Base-by-base conservation (phyloP, 1,284 basidiomycete species). In the Calocybe gambosa region DNA sequence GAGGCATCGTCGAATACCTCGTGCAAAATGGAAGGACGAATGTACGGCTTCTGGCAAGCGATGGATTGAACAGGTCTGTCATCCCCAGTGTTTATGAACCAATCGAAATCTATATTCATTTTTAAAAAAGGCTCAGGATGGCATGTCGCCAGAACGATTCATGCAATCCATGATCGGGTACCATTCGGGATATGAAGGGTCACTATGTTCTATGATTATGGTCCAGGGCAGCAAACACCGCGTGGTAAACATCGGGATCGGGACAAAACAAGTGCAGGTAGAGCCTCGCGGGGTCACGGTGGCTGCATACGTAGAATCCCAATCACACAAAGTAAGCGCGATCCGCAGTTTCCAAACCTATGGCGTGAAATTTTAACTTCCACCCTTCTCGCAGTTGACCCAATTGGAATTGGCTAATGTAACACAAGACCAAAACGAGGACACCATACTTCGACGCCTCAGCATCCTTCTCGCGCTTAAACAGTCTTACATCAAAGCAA, bases 151-250 rank as follows among this genome's bases (percentile, higher is more conserved):
- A 26, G 77, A 81, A 55, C 75, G 76, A 55, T 80, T 76, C 44
- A 66, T 80, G 21, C 74, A 78, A 28, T 80, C 82, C 1, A 83
- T 83, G 75, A 88, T 89, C 48, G 86, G 86, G 2, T 89, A 88
- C 56, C 83, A 86, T 50, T 77, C 86, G 34, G 71, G 80, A 2
- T 80, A 74, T 55, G 77, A 82, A 50, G 75, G 75, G 50, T 83
- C 81, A 9, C 62, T 88, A 9, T 78, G 85, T 46, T 85, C 82
- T 13, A 85, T 89, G 82, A 82, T 85, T 35, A 89, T 88, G 78
- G 84, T 84, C 1, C 85, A 89, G 55, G 86, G 86, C 4, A 72
- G 73, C 5, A 79, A 81, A 50, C 74, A 77, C 41, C 80, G 84
- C 49, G 86, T 89, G 34, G 70, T 85, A 55, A 86, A 88, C 62